Evolutionary conservation across 371 early-diverging fungal genomes (phyloP), one percentile per base, ranked within the genome.

Genomic region (Thermomucor indicae-seudaticae): DNA sequence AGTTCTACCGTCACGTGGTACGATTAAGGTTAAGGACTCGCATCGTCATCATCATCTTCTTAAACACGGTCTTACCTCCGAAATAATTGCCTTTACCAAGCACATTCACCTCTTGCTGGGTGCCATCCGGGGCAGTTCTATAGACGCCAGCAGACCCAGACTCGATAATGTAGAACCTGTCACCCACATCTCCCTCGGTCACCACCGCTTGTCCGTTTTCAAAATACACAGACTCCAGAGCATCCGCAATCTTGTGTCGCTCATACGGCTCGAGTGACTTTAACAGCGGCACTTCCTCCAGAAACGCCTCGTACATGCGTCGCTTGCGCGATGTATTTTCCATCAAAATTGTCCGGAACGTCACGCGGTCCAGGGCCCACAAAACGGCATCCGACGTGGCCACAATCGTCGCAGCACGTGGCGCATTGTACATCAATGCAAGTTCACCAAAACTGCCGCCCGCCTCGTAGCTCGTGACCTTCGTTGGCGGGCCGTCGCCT

Each of bases 51-150:
- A 1, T n/a, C n/a, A n/a, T n/a, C n/a, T n/a, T n/a, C n/a, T n/a
- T n/a, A n/a, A n/a, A n/a, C n/a, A n/a, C 69, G 95, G 94, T 81
- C 53, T 57, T 71, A 90, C 92, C 93, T 74, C 98, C 98, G 81
- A 51, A 51, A 91, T 90, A 27, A 89, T 70, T 92, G 34, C 96
- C 98, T 58, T 90, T 90, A 30, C 76, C 78, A 49, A 90, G 67
- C 22, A 80, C 74, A 51, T 84, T 86, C 55, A 91, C 81, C 54
- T 83, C 76, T 59, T 85, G 81, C 52, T 88, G 85, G 16, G 81
- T 79, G 14, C 92, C 91, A 44, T 88, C 79, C 4, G 55, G 49
- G 8, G 47, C 51, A 1, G n/a, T 31, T 41, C 62, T 64, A 43
- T 70, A 74, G 28, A 65, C 58, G 8, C 59, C 11, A 2, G 93